Conservation (phyloP, 495 filamentous ascomycete species). For the Penicillium turbatum region DNA sequence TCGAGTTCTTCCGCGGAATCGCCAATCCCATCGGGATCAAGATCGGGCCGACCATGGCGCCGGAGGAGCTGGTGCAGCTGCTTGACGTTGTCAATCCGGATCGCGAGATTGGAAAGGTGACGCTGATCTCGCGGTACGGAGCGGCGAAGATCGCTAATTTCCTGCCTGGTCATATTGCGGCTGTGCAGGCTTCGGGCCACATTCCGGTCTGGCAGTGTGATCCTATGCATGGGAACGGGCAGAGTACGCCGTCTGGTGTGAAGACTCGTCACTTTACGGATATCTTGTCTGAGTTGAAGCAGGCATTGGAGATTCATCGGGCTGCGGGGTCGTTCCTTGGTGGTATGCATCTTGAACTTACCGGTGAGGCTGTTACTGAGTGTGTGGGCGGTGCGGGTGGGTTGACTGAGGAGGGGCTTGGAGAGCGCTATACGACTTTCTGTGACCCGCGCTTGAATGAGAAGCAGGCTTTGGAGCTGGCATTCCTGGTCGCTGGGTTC, state of each 20-base stretch:
- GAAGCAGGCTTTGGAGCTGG: conserved; percentile 93
- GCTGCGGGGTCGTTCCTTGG: conserved; percentile 79
- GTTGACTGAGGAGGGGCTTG: conserved; percentile 79
- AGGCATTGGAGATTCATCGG: conserved; percentile 77
- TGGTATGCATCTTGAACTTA: conserved; percentile 91
- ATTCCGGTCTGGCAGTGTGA: conserved; percentile 95
- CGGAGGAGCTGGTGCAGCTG: conserved; percentile 66
- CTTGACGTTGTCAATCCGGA: conserved; percentile 80
- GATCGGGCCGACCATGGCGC: conserved; percentile 78
- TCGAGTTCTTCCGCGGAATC: conserved; percentile 96
- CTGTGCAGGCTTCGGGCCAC: conserved; percentile 70
- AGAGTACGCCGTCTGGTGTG: conserved; percentile 60
- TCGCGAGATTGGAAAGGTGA: conserved; percentile 83
- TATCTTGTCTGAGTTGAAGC: conserved; percentile 78
- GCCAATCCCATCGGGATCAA: conserved; percentile 96
- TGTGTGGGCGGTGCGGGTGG: conserved; percentile 89
- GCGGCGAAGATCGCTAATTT: conserved; percentile 63
- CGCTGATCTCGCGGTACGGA: conserved; percentile 93
- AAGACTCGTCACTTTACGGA: conserved; percentile 87
- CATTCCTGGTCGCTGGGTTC: conserved; percentile 87
- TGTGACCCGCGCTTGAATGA: conserved; percentile 95
- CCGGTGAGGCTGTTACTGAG: conserved; percentile 94
- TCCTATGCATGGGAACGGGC: conserved; percentile 86
- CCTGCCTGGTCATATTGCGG: conserved; percentile 77
- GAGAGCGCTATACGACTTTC: conserved; percentile 85